phyloP scores from a whole-genome alignment of 805 yeast species.

The Ogataea nitratoaversa region DNA sequence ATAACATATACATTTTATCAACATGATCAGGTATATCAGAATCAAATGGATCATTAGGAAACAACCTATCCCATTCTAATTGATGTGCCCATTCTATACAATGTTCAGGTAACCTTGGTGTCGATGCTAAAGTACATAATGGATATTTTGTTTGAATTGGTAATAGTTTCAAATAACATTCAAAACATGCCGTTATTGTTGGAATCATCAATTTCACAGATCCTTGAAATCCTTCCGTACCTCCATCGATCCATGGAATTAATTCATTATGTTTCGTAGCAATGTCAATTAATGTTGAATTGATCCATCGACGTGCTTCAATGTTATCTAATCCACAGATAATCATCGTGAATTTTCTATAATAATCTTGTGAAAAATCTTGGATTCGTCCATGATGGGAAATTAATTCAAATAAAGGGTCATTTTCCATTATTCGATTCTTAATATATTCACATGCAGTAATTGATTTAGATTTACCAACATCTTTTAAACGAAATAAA shows the following conservation, averaged over 20 bases:
- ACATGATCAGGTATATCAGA: conserved; percentile 67
- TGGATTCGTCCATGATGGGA: conserved; percentile 67
- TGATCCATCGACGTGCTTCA: conserved; percentile 89
- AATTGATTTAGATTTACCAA: conserved; percentile 63
- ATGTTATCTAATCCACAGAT: conserved; percentile 88
- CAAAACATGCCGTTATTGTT: conserved; percentile 83
- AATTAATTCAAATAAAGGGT: conserved; percentile 31
- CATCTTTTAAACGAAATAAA: conserved; percentile 54
- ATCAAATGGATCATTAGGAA: conserved; percentile 50
- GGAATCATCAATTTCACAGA: conserved; percentile 87
- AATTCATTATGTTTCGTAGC: conserved; percentile 48
- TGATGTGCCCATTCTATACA: conserved; percentile 88
- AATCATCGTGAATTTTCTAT: conserved; percentile 63
- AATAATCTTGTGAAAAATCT: conserved; percentile 57
- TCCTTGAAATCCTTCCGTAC: conserved; percentile 92
- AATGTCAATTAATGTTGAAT: conserved; percentile 58
- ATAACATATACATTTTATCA: conserved; percentile 52
- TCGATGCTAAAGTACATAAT: conserved; percentile 89
- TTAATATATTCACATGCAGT: conserved; percentile 59
- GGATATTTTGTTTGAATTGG: conserved; percentile 69
- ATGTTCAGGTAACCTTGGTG: conserved; percentile 92
- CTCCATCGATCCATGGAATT: conserved; percentile 85
- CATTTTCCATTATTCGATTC: conserved; percentile 31
- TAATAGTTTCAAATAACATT: conserved; percentile 78
- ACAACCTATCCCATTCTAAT: conserved; percentile 61